phyloP scores from a whole-genome alignment of 768 basidiomycete genomes.

The Auriscalpium microsporum region DNA sequence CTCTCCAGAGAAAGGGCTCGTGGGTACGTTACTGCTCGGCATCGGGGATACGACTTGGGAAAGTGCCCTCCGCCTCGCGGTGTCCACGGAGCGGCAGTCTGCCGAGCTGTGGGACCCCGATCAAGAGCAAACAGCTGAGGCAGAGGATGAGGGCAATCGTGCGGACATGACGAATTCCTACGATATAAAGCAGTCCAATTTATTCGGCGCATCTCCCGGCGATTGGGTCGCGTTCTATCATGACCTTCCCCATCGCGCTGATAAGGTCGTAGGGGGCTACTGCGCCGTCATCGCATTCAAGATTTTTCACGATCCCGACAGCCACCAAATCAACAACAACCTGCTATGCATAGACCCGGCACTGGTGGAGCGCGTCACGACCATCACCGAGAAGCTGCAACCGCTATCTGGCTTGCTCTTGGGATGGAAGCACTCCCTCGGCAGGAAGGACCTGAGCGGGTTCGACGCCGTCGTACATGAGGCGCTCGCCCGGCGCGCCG shows the following conservation, averaged over 20 bases:
- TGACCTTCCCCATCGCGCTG: conserved; percentile 21
- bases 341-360: background rate
- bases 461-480: conserved; percentile 17
- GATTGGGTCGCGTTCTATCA: conserved; percentile 27
- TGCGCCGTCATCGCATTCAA: conserved; percentile 26
- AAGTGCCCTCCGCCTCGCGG: background rate
- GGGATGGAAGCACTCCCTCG: conserved; percentile 21
- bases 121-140: no score
- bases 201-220: conserved; percentile 1
- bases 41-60: conserved; percentile 18
- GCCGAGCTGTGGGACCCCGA: no score
- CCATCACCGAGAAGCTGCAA: conserved; percentile 5
- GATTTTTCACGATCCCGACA: conserved; percentile 12
- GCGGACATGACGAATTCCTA: no score
- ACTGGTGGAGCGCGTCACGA: background rate
- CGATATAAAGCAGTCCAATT: no score
- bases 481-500: conserved; percentile 3
- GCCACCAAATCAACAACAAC: background rate
- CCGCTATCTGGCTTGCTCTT: conserved; percentile 21
- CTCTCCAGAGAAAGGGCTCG: conserved; percentile 20
- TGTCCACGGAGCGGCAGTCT: background rate
- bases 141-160: no score
- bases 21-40: conserved; percentile 28
- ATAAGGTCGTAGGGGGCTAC: conserved; percentile 8
- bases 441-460: conserved; percentile 18